Conservation (phyloP, 495 filamentous ascomycete genomes). For the Penicillium parvum region DNA sequence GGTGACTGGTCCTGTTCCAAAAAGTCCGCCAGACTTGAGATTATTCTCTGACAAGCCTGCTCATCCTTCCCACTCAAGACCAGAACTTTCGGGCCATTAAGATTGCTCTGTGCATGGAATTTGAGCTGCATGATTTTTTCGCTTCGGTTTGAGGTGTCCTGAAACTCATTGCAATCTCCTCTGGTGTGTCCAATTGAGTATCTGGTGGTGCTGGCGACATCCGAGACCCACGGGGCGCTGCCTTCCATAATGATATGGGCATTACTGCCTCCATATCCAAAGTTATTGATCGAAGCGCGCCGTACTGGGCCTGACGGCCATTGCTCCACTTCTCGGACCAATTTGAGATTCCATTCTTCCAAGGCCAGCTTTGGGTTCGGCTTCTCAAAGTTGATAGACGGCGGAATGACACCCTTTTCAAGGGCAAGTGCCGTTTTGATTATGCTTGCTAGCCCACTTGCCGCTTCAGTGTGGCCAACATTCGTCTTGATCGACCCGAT, state of each 20-base stretch:
- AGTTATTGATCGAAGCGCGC: conserved; percentile 30
- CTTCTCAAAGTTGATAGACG: conserved; percentile 36
- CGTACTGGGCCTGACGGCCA: conserved; percentile 37
- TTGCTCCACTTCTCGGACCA: conserved; percentile 2
- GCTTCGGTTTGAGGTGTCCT: too few relatives aligned
- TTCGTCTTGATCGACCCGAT: conserved; percentile 46
- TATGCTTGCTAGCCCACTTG: conserved; percentile 39
- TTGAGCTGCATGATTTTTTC: background rate
- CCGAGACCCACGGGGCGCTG: background rate
- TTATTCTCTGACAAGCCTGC: background rate
- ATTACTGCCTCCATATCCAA: conserved; percentile 34
- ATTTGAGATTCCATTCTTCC: conserved; percentile 20
- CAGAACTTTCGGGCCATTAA: background rate
- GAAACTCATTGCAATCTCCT: too few relatives aligned
- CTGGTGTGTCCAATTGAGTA: too few relatives aligned
- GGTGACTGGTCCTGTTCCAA: background rate
- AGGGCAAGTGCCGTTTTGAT: conserved; percentile 40
- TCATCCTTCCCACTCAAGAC: background rate
- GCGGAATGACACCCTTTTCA: conserved; percentile 42
- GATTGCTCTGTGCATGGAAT: background rate
- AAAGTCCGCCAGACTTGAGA: background rate
- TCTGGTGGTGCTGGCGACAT: background rate
- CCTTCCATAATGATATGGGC: conserved; percentile 25
- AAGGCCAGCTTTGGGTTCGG: conserved; percentile 34
- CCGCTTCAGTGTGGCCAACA: conserved; percentile 38